Conservation (phyloP, 2,329 filamentous ascomycete species). For the Camillea tinctor region DNA sequence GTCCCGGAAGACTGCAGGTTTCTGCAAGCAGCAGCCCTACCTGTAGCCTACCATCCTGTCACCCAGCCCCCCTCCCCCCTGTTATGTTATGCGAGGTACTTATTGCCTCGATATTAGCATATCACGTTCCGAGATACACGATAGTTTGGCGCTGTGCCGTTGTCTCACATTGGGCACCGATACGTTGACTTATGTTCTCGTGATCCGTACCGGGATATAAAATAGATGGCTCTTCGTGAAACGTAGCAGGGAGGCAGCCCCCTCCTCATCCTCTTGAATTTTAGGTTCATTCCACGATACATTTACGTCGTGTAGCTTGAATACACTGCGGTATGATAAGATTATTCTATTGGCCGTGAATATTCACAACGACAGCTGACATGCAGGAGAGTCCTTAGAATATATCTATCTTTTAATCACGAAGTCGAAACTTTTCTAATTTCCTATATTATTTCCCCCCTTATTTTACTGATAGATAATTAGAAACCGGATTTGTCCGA, state of each 20-base stretch:
- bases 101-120: background rate
- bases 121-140: background rate
- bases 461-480: background rate
- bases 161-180: background rate
- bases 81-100: background rate
- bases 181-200: background rate
- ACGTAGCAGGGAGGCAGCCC: background rate
- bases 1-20: background rate
- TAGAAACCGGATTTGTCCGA: background rate
- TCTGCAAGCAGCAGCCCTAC: background rate
- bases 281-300: background rate
- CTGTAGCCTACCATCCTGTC: too few species aligned
- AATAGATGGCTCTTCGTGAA: background rate
- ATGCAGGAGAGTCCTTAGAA: background rate
- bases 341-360: too few species aligned
- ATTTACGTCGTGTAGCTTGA: background rate
- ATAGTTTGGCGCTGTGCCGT: background rate
- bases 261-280: too few species aligned
- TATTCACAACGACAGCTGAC: background rate
- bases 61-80: too few species aligned
- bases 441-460: too few species aligned
- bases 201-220: background rate
- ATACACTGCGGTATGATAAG: too few species aligned
- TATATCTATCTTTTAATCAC: too few species aligned
- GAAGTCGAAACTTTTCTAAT: too few species aligned